Conservation (phyloP, 1,284 basidiomycete species). For the Porodaedalea pini region DNA sequence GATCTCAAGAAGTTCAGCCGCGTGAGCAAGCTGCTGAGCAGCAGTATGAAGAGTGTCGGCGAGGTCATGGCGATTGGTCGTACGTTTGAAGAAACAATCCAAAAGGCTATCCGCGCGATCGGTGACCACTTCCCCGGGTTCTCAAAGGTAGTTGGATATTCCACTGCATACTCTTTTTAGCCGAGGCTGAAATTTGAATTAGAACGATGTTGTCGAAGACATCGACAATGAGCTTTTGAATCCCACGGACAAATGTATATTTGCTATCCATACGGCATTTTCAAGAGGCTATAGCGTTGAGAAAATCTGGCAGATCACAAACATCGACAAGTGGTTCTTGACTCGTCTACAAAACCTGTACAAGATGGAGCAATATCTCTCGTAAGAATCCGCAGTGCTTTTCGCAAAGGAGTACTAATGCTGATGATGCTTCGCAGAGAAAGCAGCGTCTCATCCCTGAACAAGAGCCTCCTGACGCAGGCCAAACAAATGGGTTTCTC, state of each 20-base stretch:
- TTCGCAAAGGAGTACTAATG: background rate
- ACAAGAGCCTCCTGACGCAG: constrained; percentile 66
- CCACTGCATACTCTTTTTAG: no score
- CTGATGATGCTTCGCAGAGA: constrained; percentile 39
- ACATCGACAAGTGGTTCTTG: constrained; percentile 98
- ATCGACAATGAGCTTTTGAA: constrained; percentile 85
- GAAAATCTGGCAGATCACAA: constrained; percentile 95
- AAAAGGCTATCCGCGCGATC: constrained; percentile 96
- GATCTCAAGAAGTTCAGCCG: constrained; percentile 97
- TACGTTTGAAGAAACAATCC: constrained; percentile 97
- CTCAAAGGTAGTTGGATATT: constrained; percentile 56
- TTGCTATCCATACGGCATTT: constrained; percentile 88
- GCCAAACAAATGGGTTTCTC: constrained; percentile 97
- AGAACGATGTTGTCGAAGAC: constrained; percentile 83
- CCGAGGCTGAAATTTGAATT: no score
- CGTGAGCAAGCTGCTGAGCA: constrained; percentile 83
- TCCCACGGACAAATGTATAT: constrained; percentile 90
- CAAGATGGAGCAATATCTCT: constrained; percentile 73
- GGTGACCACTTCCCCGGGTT: constrained; percentile 95
- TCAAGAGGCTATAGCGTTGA: constrained; percentile 90
- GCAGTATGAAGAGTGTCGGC: constrained; percentile 98
- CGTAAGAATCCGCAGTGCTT: constrained; percentile 43
- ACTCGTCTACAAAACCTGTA: constrained; percentile 82
- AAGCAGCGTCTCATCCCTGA: constrained; percentile 68
- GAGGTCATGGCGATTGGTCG: constrained; percentile 99